Evolutionary conservation across 1,139 yeast genomes (phyloP).

Genomic region (Candida frijolesensis): DNA sequence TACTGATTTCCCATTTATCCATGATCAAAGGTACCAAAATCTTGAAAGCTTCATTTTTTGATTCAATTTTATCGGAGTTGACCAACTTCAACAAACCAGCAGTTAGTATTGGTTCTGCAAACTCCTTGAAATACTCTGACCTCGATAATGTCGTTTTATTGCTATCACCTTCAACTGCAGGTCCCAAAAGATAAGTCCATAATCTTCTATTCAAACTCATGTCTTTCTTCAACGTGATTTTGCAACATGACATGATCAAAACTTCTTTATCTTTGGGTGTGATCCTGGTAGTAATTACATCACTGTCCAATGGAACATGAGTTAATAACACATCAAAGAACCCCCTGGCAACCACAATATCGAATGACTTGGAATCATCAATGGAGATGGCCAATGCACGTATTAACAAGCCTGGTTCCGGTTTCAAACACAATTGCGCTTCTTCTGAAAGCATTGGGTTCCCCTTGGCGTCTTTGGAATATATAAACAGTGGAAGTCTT

Average conservation of each 20-base stretch:
- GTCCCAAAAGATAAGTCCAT: constrained; percentile 92
- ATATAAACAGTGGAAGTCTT: constrained; percentile 55
- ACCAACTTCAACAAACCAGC: constrained; percentile 56
- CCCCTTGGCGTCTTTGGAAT: constrained; percentile 20
- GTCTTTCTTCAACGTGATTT: constrained; percentile 75
- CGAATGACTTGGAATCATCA: constrained; percentile 42
- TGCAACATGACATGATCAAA: constrained; percentile 64
- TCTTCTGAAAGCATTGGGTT: constrained; percentile 39
- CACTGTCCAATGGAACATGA: constrained; percentile 65
- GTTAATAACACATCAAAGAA: constrained; percentile 78
- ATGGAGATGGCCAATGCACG: constrained; percentile 76
- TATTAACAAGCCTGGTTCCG: constrained; percentile 77
- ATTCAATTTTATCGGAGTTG: constrained; percentile 27
- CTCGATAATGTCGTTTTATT: constrained; percentile 11
- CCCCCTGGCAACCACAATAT: constrained; percentile 82
- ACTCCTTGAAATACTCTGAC: constrained; percentile 54
- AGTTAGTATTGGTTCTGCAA: constrained; percentile 54
- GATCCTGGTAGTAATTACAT: constrained; percentile 51
- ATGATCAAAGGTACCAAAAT: constrained; percentile 67
- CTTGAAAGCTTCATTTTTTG: constrained; percentile 55
- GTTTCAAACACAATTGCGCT: constrained; percentile 62
- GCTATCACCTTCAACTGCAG: constrained; percentile 43
- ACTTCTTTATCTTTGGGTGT: constrained; percentile 56
- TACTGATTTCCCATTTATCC: constrained; percentile 95
- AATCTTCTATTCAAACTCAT: constrained; percentile 92